Conservation (phyloP, 257 asterid species). For the Paraleonurus japonicus region DNA sequence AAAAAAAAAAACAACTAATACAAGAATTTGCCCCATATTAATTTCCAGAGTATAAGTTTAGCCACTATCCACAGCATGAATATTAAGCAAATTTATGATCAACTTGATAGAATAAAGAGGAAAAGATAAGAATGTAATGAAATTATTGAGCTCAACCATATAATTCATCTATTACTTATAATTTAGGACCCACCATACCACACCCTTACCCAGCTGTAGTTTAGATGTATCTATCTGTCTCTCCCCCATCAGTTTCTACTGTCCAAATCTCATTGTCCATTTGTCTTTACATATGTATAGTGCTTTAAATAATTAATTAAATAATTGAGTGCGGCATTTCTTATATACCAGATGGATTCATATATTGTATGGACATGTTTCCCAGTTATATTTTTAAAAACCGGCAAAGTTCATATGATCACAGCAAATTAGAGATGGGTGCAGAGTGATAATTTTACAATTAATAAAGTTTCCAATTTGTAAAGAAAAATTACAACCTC, state of each 20-base stretch:
- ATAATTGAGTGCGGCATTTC: not conserved
- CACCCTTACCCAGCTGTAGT: slow-evolving; percentile 35
- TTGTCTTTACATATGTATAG: not conserved
- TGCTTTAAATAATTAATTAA: not conserved
- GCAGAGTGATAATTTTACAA: too few relatives aligned
- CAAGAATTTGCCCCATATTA: too few relatives aligned
- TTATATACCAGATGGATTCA: not conserved
- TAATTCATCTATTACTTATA: not conserved
- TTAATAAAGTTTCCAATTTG: too few relatives aligned
- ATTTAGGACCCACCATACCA: slow-evolving; percentile 18
- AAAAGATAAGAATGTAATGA: not conserved
- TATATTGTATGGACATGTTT: not conserved
- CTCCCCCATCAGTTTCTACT: not conserved
- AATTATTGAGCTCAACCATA: not conserved
- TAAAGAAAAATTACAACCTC: too few relatives aligned
- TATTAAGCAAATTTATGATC: not conserved
- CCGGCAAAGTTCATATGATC: too few relatives aligned
- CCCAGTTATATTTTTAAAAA: too few relatives aligned
- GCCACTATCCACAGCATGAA: not conserved
- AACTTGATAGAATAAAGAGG: slow-evolving; percentile 1
- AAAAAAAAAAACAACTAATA: too few relatives aligned
- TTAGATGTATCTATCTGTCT: slow-evolving; percentile 17
- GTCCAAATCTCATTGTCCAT: slow-evolving; percentile 8
- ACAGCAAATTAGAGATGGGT: too few relatives aligned
- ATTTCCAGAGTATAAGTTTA: not conserved